These are phyloP conservation scores for Fagopyrum esculentum DNA, from an alignment of 148 eudicot species.

Conservation along the genomic window DNA sequence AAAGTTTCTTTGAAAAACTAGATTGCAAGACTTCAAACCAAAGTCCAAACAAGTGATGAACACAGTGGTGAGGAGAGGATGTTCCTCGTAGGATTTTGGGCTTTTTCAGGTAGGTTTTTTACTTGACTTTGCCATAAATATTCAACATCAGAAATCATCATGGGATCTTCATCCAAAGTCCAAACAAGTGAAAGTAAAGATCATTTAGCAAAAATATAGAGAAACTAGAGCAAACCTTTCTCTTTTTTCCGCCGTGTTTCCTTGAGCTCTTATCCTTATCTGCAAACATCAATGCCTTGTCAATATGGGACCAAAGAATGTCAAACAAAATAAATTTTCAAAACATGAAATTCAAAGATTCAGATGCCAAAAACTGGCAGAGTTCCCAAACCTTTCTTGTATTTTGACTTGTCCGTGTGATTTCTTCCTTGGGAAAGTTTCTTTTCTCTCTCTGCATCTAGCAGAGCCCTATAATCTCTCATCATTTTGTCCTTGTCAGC, in stretches of 20 bases:
- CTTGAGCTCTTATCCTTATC: constrained; percentile 81
- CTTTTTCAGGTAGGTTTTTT: neutral
- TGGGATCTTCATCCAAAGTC: neutral
- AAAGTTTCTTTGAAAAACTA: neutral
- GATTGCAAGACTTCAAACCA: neutral
- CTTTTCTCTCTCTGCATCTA: constrained; percentile 92
- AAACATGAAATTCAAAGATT: neutral
- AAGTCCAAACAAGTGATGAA: too few species aligned
- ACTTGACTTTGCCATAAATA: neutral
- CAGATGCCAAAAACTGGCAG: neutral
- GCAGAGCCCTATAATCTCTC: constrained; percentile 88
- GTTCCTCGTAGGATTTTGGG: neutral
- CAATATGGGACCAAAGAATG: neutral
- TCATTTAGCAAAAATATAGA: neutral
- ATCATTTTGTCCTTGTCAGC: constrained; percentile 99
- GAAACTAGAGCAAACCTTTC: constrained; percentile 51
- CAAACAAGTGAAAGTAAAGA: neutral
- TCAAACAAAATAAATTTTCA: neutral
- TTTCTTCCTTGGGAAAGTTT: constrained; percentile 93
- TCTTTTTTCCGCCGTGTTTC: constrained; percentile 78
- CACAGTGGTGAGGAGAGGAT: neutral
- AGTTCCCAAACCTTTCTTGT: constrained; percentile 35
- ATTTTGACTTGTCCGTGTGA: constrained; percentile 70
- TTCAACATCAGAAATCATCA: neutral
- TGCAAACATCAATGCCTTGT: constrained; percentile 27